Evolutionary conservation across 768 basidiomycete species (phyloP).

Genomic region (Tylopilus felleus): DNA sequence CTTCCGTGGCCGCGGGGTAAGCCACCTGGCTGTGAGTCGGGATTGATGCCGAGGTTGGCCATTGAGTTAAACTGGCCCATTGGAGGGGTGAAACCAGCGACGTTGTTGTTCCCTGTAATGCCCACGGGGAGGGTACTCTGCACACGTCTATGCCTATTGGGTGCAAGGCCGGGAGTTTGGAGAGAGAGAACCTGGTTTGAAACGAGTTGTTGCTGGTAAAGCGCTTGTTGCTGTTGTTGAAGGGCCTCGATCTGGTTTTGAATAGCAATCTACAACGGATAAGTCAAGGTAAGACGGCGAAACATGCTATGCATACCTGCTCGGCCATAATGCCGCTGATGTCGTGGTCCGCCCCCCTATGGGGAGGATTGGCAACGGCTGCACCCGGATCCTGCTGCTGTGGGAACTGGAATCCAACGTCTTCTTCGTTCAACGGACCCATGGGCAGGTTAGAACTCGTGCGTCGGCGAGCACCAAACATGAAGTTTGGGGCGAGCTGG

Average conservation of each 20-base stretch:
- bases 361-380: constrained; percentile 34
- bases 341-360: constrained; percentile 66
- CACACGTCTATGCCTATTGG: constrained; percentile 76
- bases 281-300: constrained; percentile 1
- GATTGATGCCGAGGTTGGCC: constrained; percentile 48
- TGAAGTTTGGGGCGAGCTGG: constrained; percentile 88
- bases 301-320: constrained; percentile 57
- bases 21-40: constrained; percentile 63
- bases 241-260: constrained; percentile 89
- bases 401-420: constrained; percentile 78
- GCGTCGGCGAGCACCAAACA: constrained; percentile 69
- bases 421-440: constrained; percentile 78
- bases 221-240: constrained; percentile 85
- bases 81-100: constrained; percentile 24
- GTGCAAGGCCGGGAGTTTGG: constrained; percentile 71
- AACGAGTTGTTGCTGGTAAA: constrained; percentile 87
- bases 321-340: constrained; percentile 92
- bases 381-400: constrained; percentile 49
- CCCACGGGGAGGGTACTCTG: constrained; percentile 78
- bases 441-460: constrained; percentile 52
- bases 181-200: constrained; percentile 82
- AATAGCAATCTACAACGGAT: constrained; percentile 63
- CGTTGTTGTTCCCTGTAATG: constrained; percentile 43
- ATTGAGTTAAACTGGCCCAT: constrained; percentile 69
- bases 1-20: constrained; percentile 84